phyloP scores from a whole-genome alignment of 2,329 filamentous ascomycete genomes.

The Aspergillus ochraceus region DNA sequence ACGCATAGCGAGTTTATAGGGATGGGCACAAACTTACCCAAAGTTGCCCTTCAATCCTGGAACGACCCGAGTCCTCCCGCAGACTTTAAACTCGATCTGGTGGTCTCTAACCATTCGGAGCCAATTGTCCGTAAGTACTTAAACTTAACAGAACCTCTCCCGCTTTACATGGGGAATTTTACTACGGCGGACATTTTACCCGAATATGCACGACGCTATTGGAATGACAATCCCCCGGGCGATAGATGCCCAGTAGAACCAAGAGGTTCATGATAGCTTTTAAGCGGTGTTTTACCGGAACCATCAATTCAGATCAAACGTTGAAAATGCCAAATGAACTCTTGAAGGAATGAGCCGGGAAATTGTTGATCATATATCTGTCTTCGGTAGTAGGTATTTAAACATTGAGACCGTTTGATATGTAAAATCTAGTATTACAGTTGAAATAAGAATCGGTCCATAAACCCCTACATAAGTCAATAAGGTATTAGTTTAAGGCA shows the following conservation, averaged over 20 bases:
- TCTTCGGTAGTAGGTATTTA: no score
- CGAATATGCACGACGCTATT: neutral
- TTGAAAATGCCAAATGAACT: no score
- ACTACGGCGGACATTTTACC: neutral
- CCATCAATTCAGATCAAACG: no score
- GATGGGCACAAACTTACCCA: neutral
- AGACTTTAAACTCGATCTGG: neutral
- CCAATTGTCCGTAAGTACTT: neutral
- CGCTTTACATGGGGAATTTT: neutral
- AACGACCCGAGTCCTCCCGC: neutral
- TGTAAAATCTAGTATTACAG: no score
- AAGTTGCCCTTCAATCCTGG: neutral
- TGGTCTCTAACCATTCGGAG: neutral
- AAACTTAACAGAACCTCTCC: no score
- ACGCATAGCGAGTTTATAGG: neutral
- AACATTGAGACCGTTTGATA: no score
- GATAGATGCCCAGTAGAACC: neutral
- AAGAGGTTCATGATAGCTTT: neutral
- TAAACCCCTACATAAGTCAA: no score
- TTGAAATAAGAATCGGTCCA: no score
- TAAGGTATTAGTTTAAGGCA: no score
- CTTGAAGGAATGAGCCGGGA: no score
- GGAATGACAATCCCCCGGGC: neutral
- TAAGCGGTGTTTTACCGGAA: neutral
- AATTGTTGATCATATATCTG: no score